Evolutionary conservation across 768 basidiomycete species (phyloP).

Genomic region (Boletus tylopilopsis): DNA sequence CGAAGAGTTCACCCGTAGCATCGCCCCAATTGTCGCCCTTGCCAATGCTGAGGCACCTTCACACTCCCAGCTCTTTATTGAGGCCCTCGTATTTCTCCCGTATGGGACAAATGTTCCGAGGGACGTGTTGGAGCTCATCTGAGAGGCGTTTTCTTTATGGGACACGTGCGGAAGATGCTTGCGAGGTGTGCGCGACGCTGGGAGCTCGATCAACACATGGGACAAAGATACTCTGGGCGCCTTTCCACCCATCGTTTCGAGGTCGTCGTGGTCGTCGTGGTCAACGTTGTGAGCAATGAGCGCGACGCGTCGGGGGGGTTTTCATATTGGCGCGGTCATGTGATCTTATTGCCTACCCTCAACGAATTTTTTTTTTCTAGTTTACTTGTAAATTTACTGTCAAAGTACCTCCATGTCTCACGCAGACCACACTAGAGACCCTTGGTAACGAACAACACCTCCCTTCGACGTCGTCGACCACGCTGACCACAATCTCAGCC

Average conservation of each 20-base stretch:
- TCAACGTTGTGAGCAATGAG: conserved; percentile 13
- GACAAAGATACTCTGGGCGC: conserved; percentile 30
- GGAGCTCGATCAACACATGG: conserved; percentile 59
- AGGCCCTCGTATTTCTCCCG: conserved; percentile 49
- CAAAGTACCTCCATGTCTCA: conserved; percentile 81
- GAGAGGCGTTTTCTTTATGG: too few species aligned
- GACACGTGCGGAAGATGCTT: too few species aligned
- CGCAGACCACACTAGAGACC: conserved; percentile 92
- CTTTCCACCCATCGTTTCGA: conserved; percentile 18
- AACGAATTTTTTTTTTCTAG: conserved; percentile 23
- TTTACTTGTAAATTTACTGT: too few species aligned
- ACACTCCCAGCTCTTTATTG: conserved; percentile 48
- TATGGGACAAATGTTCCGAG: conserved; percentile 45
- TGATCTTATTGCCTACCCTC: conserved; percentile 30
- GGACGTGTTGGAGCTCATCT: too few species aligned
- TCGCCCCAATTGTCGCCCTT: conserved; percentile 41
- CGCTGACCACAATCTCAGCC: conserved; percentile 48
- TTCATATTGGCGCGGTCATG: conserved; percentile 31
- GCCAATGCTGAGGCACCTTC: conserved; percentile 50
- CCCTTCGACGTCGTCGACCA: too few species aligned
- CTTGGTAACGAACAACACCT: conserved; percentile 55
- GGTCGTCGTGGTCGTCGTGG: conserved; percentile 15
- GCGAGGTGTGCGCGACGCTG: conserved; percentile 30
- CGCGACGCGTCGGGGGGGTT: conserved; percentile 21
- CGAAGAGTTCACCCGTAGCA: conserved; percentile 33